Evolutionary conservation across 192 early-diverging fungal genomes (phyloP).

Genomic region (Backusella psychrophila): DNA sequence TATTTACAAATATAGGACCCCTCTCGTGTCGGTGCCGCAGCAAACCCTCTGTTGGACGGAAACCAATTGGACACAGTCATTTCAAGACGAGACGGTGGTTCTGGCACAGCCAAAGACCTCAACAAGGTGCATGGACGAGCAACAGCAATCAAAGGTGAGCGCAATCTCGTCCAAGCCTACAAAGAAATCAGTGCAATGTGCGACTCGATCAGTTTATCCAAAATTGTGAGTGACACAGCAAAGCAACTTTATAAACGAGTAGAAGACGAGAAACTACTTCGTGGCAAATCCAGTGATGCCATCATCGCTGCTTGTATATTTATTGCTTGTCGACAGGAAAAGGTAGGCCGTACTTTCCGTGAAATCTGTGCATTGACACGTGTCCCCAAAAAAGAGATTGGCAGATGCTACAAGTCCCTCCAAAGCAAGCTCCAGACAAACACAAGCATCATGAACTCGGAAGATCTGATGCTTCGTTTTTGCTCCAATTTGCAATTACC

Average conservation of each 20-base stretch:
- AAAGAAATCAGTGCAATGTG: slow-evolving; percentile 78
- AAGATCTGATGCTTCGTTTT: slow-evolving; percentile 79
- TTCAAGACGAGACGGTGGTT: slow-evolving; percentile 71
- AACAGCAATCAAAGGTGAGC: slow-evolving; percentile 68
- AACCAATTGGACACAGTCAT: slow-evolving; percentile 86
- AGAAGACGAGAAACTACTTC: slow-evolving; percentile 78
- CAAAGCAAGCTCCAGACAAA: slow-evolving; percentile 56
- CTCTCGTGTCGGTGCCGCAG: slow-evolving; percentile 84
- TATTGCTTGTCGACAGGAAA: slow-evolving; percentile 85
- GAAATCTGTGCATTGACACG: slow-evolving; percentile 89
- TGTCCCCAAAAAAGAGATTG: slow-evolving; percentile 94
- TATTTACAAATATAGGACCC: slow-evolving; percentile 49
- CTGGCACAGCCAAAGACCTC: slow-evolving; percentile 66
- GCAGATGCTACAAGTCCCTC: slow-evolving; percentile 74
- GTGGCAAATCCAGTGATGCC: slow-evolving; percentile 79
- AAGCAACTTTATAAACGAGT: slow-evolving; percentile 87
- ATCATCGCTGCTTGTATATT: slow-evolving; percentile 92
- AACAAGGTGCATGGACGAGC: slow-evolving; percentile 73
- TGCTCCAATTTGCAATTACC: slow-evolving; percentile 72
- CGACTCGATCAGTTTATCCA: slow-evolving; percentile 75
- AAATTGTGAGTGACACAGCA: slow-evolving; percentile 72
- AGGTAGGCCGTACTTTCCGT: slow-evolving; percentile 86
- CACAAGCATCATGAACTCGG: slow-evolving; percentile 64
- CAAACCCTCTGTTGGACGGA: slow-evolving; percentile 75
- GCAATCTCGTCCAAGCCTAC: slow-evolving; percentile 72